phyloP scores from a whole-genome alignment of 495 filamentous ascomycete species.

The Tuber melanosporum region DNA sequence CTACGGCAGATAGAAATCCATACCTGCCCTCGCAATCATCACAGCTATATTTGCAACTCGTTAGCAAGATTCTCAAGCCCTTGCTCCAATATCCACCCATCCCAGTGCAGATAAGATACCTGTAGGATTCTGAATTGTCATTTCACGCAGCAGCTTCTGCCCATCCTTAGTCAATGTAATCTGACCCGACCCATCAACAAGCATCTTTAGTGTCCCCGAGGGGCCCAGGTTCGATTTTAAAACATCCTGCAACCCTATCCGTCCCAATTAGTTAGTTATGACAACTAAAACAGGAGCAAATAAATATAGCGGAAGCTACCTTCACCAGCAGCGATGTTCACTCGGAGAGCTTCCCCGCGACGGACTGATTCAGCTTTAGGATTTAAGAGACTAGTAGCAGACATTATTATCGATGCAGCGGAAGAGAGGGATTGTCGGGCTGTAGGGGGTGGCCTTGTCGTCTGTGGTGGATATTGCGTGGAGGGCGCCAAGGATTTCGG shows the following conservation, averaged over 20 bases:
- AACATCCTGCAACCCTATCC: slow-evolving; percentile 71
- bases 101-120: slow-evolving; percentile 49
- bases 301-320: slow-evolving; percentile 41
- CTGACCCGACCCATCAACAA: slow-evolving; percentile 92
- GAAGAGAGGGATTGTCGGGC: not conserved
- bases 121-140: slow-evolving; percentile 57
- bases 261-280: slow-evolving; percentile 15
- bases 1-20: not conserved
- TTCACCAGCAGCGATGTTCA: slow-evolving; percentile 95
- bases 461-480: not conserved
- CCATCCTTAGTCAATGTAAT: slow-evolving; percentile 99
- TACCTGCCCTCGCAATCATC: slow-evolving; percentile 86
- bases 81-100: not conserved
- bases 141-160: slow-evolving; percentile 89
- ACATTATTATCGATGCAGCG: slow-evolving; percentile 49
- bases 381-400: slow-evolving; percentile 92
- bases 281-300: not conserved
- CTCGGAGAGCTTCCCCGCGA: slow-evolving; percentile 87
- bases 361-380: slow-evolving; percentile 96
- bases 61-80: slow-evolving; percentile 4
- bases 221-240: slow-evolving; percentile 94
- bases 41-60: slow-evolving; percentile 61
- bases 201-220: slow-evolving; percentile 95
- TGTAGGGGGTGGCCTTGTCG: not conserved
- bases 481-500: not conserved